Base-by-base conservation (phyloP, 2,329 filamentous ascomycete genomes). In the Didymella arachidicola region DNA sequence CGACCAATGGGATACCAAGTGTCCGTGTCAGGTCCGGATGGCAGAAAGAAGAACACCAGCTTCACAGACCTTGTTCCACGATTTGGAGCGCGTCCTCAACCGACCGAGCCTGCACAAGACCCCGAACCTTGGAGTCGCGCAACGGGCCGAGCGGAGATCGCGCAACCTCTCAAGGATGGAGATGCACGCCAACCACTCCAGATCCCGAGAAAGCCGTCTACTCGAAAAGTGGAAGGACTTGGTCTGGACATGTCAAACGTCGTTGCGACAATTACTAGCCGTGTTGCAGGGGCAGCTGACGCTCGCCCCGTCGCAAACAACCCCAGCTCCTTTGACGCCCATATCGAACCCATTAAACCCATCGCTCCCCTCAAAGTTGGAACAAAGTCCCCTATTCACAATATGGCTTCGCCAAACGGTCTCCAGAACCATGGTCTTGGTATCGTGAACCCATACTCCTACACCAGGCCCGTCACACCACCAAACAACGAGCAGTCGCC, bases 71-170 rank as follows among this genome's bases (percentile, higher is more conserved):
- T 72, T 27, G 66, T 71, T 18, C 63, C 63, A 38, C 67, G 70
- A 30, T 63, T 72, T 32, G 66, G 66, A 14, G 61, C 65, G 19
- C 72, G 65, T 43, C 61, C 68, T 22, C 53, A 70, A 16, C 65
- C 67, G n/a, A 47, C 67, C 60, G 79, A 82, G 26, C 79, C 71
- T 50, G 80, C 87, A 5, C 69, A 66, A 53, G 63, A 62, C 19
- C 76, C 76, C 42, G 78, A 80, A 52, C 80, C 87, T 57, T 93
- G 90, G 90, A 88, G 87, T 67, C 90, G 90, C 18, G 86, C 87
- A 36, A 92, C 87, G 72, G 90, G 90, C 27, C 85, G 90, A 63
- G 83, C 83, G 41, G 80, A 84, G 34, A 81, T 91, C 55, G 83
- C 90, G 32, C 82, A 83, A 43, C 87, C 89, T 3, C 83, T 91